phyloP scores from a whole-genome alignment of 345 rosid genomes.

The Ceriops tagal region DNA sequence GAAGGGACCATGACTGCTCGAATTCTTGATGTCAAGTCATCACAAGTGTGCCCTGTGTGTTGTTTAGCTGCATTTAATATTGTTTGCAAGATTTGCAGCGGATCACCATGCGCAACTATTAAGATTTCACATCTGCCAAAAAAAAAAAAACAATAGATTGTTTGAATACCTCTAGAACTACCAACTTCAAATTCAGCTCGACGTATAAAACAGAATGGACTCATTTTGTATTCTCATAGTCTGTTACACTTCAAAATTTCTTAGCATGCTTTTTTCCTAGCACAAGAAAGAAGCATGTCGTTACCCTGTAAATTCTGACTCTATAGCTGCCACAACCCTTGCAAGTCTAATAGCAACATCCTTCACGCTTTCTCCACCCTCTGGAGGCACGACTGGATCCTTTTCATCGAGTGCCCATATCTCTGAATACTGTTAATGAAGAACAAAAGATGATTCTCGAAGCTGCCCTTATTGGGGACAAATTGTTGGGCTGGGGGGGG shows the following conservation, averaged over 20 bases:
- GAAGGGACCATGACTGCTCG: conserved; percentile 44
- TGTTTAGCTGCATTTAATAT: conserved; percentile 49
- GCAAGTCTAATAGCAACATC: conserved; percentile 78
- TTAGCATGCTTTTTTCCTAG: not conserved
- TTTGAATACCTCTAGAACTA: not conserved
- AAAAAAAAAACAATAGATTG: not conserved
- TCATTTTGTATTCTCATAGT: too few species aligned
- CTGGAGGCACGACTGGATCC: conserved; percentile 62
- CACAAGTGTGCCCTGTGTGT: conserved; percentile 20
- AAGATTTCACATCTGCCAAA: conserved; percentile 52
- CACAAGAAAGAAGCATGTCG: conserved; percentile 10
- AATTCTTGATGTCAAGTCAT: conserved; percentile 38
- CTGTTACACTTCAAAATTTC: too few species aligned
- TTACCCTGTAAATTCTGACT: conserved; percentile 76
- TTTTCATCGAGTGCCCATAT: conserved; percentile 88
- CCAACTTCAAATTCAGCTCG: not conserved
- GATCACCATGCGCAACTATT: conserved; percentile 91
- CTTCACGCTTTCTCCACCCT: conserved; percentile 85
- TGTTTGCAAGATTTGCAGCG: conserved; percentile 86
- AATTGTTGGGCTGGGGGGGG: too few species aligned
- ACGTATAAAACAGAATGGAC: too few species aligned
- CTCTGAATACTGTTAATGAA: conserved; percentile 52
- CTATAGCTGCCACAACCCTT: conserved; percentile 45
- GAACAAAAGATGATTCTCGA: not conserved
- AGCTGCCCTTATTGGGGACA: not conserved